These are phyloP conservation scores for Pyricularia grisea DNA, from an alignment of 2,329 filamentous ascomycete species.

Conservation along the genomic window DNA sequence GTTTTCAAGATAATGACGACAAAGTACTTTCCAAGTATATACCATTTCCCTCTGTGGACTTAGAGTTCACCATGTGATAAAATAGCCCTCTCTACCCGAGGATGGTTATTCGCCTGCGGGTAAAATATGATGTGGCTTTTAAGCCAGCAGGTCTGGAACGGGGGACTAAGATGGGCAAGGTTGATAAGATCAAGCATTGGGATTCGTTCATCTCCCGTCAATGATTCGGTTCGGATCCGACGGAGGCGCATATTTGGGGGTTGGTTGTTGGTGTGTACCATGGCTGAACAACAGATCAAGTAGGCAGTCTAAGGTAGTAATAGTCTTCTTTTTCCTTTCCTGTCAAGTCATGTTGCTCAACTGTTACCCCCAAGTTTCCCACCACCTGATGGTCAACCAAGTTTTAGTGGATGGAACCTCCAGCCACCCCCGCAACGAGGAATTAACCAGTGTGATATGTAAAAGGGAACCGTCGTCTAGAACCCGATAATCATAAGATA, in stretches of 20 bases:
- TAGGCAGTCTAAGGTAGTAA: neutral
- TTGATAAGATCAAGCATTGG: neutral
- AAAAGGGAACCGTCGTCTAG: neutral
- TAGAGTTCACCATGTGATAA: neutral
- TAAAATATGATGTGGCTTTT: neutral
- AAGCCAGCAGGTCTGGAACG: neutral
- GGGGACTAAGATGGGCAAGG: neutral
- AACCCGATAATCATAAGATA: neutral
- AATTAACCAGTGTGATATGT: neutral
- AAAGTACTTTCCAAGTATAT: neutral
- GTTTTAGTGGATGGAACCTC: neutral
- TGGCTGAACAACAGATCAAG: neutral
- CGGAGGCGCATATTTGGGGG: neutral
- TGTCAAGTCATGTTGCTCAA: neutral
- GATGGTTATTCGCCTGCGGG: neutral
- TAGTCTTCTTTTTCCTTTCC: neutral
- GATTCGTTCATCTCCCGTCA: neutral
- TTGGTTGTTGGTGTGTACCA: neutral
- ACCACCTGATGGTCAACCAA: neutral
- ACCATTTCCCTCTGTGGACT: neutral
- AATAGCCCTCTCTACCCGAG: neutral
- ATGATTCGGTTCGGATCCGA: neutral
- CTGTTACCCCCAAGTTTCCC: neutral
- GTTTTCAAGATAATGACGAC: neutral
- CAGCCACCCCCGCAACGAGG: neutral